Evolutionary conservation across 148 eudicot genomes (phyloP).

Genomic region (Cornus florida): DNA sequence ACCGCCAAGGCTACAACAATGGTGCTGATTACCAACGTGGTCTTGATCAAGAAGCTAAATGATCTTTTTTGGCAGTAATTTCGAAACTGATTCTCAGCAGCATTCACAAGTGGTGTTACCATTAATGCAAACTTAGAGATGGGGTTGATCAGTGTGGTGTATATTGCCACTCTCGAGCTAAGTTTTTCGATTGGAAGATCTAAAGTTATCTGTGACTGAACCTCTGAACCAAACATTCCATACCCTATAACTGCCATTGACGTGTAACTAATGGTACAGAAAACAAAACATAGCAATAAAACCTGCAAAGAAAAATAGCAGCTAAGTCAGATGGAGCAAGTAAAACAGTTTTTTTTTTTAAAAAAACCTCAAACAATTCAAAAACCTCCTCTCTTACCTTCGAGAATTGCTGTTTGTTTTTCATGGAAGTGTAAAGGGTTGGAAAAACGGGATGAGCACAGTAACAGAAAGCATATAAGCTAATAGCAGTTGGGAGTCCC

Average conservation of each 20-base stretch:
- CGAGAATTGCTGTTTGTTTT: slow-evolving; percentile 27
- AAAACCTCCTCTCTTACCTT: slow-evolving; percentile 14
- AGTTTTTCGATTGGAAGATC: slow-evolving; percentile 38
- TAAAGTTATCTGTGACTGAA: slow-evolving; percentile 46
- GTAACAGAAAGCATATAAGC: slow-evolving; percentile 40
- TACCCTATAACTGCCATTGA: slow-evolving; percentile 50
- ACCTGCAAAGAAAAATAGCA: slow-evolving; percentile 27
- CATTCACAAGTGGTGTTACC: slow-evolving; percentile 29
- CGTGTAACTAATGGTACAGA: slow-evolving; percentile 30
- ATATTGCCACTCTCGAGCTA: slow-evolving; percentile 41
- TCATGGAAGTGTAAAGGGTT: slow-evolving; percentile 39
- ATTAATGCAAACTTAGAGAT: slow-evolving; percentile 50
- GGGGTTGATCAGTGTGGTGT: slow-evolving; percentile 47
- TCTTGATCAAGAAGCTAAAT: slow-evolving; percentile 28
- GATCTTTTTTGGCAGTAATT: background rate
- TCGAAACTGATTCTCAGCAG: slow-evolving; percentile 29
- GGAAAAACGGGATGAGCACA: slow-evolving; percentile 49
- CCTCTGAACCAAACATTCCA: slow-evolving; percentile 44
- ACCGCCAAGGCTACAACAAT: slow-evolving; percentile 37
- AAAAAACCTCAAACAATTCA: background rate
- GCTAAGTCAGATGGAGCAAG: background rate
- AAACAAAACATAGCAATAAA: slow-evolving; percentile 32
- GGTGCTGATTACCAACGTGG: slow-evolving; percentile 30
- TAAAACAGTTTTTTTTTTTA: background rate
- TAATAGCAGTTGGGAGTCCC: slow-evolving; percentile 30